These are phyloP conservation scores for Hypoxylon fragiforme DNA, from an alignment of 495 filamentous ascomycete genomes.

Conservation along the genomic window DNA sequence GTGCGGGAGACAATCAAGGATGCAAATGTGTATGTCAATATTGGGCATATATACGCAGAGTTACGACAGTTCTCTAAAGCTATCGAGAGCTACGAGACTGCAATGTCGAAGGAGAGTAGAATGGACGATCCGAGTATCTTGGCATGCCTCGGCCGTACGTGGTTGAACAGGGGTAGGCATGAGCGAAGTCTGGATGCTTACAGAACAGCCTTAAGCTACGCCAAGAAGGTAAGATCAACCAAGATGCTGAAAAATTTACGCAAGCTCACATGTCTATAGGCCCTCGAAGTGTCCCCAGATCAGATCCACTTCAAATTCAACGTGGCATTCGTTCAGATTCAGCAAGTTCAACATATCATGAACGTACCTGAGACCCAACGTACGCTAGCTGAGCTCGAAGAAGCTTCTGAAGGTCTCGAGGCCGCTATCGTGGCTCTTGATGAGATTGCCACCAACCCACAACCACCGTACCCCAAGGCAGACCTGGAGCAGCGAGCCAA, in stretches of 20 bases:
- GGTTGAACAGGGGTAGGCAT: slow-evolving; percentile 80
- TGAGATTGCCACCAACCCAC: slow-evolving; percentile 76
- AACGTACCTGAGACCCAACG: slow-evolving; percentile 72
- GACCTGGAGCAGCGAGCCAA: slow-evolving; percentile 93
- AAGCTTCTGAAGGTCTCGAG: slow-evolving; percentile 81
- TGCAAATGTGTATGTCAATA: slow-evolving; percentile 81
- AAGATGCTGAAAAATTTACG: background rate
- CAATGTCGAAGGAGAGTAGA: slow-evolving; percentile 76
- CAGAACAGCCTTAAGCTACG: slow-evolving; percentile 84
- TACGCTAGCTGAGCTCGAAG: slow-evolving; percentile 75
- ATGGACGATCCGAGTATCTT: slow-evolving; percentile 78
- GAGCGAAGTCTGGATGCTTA: slow-evolving; percentile 80
- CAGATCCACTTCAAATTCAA: slow-evolving; percentile 95
- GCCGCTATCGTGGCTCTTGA: slow-evolving; percentile 80
- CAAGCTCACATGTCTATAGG: slow-evolving; percentile 48
- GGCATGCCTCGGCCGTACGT: slow-evolving; percentile 91
- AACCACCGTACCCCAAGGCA: slow-evolving; percentile 85
- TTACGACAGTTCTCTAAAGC: slow-evolving; percentile 84
- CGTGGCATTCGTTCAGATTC: slow-evolving; percentile 94
- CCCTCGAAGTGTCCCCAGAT: slow-evolving; percentile 74
- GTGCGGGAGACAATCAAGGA: slow-evolving; percentile 87
- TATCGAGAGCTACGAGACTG: slow-evolving; percentile 93
- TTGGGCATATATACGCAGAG: slow-evolving; percentile 91
- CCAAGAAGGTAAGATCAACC: slow-evolving; percentile 67
- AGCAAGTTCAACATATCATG: slow-evolving; percentile 82